Evolutionary conservation across 352 stramenopile genomes (phyloP), one percentile per base, ranked within the genome.

Genomic region (Pythium monospermum): DNA sequence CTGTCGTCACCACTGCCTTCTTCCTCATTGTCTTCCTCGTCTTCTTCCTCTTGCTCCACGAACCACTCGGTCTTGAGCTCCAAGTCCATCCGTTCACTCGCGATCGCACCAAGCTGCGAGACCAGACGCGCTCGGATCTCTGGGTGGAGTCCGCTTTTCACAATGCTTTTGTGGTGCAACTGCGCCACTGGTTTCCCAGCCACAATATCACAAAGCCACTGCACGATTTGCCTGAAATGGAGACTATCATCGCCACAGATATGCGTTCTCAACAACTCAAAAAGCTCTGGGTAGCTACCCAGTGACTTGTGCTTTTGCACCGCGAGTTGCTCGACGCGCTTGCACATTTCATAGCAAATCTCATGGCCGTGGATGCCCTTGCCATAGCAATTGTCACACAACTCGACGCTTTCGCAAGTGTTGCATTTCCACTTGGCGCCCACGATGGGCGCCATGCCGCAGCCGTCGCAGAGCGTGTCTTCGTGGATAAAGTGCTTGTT

Each of bases 391-490:
- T 41, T 31, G 26, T 85, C 71, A 40, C 82, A 93, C 10, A 93
- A 44, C 27, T 88, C 70, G 37, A 73, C 84, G 55, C 71, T 81
- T 39, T 76, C 76, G 45, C 82, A 93, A 25, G 64, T 76, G 40
- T 73, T 87, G 54, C 82, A 92, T 32, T 78, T 85, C 71, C 76
- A 92, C 56, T 79, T 84, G 36, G 71, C 66, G 18, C 79, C 82
- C 16, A 89, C 60, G 57, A 93, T 93, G 15, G 82, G 82, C 30
- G 69, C 82, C 64, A 83, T 72, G 26, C 82, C 82, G 39, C 82
- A 93, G 23, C 82, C 79, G 49, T 89, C 75, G 45, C 82, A 93
- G 36, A 93, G 57, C 40, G 82, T 79, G 52, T 93, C 73, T 53
- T 86, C 74, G 60, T 93, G 74, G 19, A 93, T 69, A 33, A 84